Conservation (phyloP, 2,329 filamentous ascomycete species). For the Sarocladiaceae sp. region DNA sequence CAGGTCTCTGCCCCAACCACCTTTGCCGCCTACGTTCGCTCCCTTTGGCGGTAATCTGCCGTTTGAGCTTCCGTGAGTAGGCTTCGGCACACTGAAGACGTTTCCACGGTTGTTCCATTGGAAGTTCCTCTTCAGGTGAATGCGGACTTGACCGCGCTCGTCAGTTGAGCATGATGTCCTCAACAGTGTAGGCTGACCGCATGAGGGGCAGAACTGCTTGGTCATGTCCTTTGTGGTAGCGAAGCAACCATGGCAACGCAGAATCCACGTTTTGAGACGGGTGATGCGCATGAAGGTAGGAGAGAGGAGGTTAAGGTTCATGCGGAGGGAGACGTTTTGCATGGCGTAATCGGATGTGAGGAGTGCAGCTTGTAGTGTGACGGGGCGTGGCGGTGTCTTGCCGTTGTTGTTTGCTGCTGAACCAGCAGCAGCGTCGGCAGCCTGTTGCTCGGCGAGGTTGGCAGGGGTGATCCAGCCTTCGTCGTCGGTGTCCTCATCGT, state of each 20-base stretch:
- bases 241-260: conserved; percentile 95
- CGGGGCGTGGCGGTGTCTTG: conserved; percentile 40
- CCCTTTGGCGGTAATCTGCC: conserved; percentile 61
- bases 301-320: conserved; percentile 88
- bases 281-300: conserved; percentile 75
- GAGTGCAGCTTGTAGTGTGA: conserved; percentile 76
- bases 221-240: conserved; percentile 74
- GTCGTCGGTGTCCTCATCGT: conserved; percentile 41
- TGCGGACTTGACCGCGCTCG: conserved; percentile 70
- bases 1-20: conserved; percentile 79
- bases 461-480: conserved; percentile 93
- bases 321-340: conserved; percentile 93
- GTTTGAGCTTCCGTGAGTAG: conserved; percentile 73
- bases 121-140: conserved; percentile 92
- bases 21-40: conserved; percentile 64
- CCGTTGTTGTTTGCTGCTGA: conserved; percentile 32
- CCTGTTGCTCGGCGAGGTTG: conserved; percentile 83
- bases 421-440: conserved; percentile 51
- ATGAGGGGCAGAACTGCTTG: conserved; percentile 89
- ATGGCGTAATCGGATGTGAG: conserved; percentile 96
- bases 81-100: conserved; percentile 89
- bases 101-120: conserved; percentile 95
- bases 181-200: conserved; percentile 82
- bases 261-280: conserved; percentile 80
- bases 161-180: conserved; percentile 84